Conservation (phyloP, 768 basidiomycete genomes). For the Mrakia blollopis region DNA sequence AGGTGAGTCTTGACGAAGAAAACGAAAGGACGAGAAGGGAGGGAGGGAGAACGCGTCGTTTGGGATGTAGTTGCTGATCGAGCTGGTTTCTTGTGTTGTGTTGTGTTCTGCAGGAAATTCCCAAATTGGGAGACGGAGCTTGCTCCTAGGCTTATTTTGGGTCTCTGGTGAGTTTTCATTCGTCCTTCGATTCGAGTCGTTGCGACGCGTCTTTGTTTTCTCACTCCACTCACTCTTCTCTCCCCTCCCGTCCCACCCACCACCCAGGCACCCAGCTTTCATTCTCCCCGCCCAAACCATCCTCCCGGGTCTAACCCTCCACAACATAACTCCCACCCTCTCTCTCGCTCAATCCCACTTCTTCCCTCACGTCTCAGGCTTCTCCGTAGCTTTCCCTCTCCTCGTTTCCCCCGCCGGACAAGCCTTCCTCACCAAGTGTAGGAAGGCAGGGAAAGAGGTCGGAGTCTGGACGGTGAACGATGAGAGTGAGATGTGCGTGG, state of each 20-base stretch:
- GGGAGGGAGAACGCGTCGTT: not conserved
- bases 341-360: constrained; percentile 76
- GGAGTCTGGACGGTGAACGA: constrained; percentile 98
- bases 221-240: not conserved
- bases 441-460: constrained; percentile 57
- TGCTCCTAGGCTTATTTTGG: constrained; percentile 28
- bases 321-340: constrained; percentile 74
- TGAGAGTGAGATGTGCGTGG: constrained; percentile 52
- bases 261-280: constrained; percentile 75
- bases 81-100: no score
- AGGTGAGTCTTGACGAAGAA: not conserved
- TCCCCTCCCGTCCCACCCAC: not conserved
- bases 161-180: constrained; percentile 12
- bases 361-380: constrained; percentile 78
- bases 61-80: not conserved
- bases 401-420: constrained; percentile 69
- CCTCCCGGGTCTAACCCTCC: constrained; percentile 76
- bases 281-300: constrained; percentile 65
- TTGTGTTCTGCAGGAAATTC: constrained; percentile 5
- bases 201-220: not conserved
- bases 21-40: not conserved
- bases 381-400: constrained; percentile 72
- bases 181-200: not conserved
- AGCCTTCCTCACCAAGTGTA: constrained; percentile 68
- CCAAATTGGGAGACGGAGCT: constrained; percentile 30